Base-by-base conservation (phyloP, 2,329 filamentous ascomycete species). In the Pyricularia pennisetigena region DNA sequence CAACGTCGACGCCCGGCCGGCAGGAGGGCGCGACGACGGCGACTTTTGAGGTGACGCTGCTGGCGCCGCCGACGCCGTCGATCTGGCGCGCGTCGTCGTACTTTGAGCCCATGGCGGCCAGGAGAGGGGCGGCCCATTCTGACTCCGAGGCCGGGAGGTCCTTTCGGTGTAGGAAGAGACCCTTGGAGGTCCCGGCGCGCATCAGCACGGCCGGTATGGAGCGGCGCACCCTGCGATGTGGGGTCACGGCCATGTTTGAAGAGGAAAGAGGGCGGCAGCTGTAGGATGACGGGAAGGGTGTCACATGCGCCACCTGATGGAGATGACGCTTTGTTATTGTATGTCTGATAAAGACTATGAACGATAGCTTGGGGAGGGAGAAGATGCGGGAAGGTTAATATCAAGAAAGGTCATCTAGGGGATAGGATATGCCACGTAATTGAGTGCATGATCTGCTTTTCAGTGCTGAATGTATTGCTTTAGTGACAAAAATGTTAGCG, bases 171-270 rank as follows among this genome's bases (percentile, higher is more conserved):
- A 90, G 80, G 69, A 89, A 83, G 4, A 89, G 78, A 16, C 84
- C 87, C 69, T 86, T 84, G 4, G 86, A 89, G 6, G 87, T 89
- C 4, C 88, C 87, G 26, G 86, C 86, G 28, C 87, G 82, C 77
- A 88, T 88, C 71, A 88, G 86, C 23, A 85, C 81, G 10, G 85
- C 85, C 3, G 80, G 80, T 2, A 85, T 30, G 29, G 49, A 26
- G 32, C 24, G 35, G 20, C 64, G 63, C 9, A 23, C 24, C 29
- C 28, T 64, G n/a, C 29, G 41, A 9, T 49, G 41, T 49, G 41
- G 41, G 41, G 41, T 49, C 41, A 49, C 41, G 41, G 41, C 41
- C 41, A 49, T 49, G 20, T 49, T 49, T 49, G 41, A 49, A 49
- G 14, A 49, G 41, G 7, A 49, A 49, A 8, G 41, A n/a, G 16